Percentiles rank a stretch among this genome's conserved stretches.
Evolutionary conservation across 257 asterid species (phyloP).

Genomic region (Ocimum tenuiflorum): DNA sequence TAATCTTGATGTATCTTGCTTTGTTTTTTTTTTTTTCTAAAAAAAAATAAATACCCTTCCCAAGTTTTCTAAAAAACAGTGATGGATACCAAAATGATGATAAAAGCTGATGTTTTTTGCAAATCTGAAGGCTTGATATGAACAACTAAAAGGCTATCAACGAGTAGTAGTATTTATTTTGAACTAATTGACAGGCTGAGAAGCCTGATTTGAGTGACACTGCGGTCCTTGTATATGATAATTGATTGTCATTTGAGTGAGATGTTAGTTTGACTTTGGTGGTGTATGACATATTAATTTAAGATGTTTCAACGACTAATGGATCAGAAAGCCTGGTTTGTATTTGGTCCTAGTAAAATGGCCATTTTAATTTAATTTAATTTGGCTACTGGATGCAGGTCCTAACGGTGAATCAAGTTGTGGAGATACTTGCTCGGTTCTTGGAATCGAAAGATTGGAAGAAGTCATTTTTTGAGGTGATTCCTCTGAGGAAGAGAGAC

Average conservation of each 20-base stretch:
- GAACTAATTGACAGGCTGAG: background rate
- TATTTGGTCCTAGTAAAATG: background rate
- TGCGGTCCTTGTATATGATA: background rate
- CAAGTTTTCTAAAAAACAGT: background rate
- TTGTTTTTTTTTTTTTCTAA: background rate
- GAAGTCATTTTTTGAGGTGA: slow-evolving; percentile 65
- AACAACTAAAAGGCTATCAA: background rate
- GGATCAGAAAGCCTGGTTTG: background rate
- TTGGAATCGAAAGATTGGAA: slow-evolving; percentile 82
- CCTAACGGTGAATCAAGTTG: slow-evolving; percentile 91
- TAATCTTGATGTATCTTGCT: background rate
- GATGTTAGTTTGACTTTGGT: background rate
- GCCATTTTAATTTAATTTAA: background rate
- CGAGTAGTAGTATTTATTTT: background rate
- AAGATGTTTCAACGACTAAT: background rate
- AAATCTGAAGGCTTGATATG: background rate
- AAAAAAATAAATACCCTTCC: background rate
- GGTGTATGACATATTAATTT: background rate
- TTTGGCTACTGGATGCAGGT: slow-evolving; percentile 41
- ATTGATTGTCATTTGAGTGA: background rate
- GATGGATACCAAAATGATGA: background rate
- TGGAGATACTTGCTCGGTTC: slow-evolving; percentile 77
- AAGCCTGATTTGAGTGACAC: background rate
- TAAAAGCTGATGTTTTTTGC: background rate
- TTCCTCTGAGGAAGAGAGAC: slow-evolving; percentile 84